A percentile compares a stretch with the other conserved stretches of the same genome.
These are phyloP conservation scores for Allium fistulosum DNA, from an alignment of 106 monocot species.

Conservation along the genomic window DNA sequence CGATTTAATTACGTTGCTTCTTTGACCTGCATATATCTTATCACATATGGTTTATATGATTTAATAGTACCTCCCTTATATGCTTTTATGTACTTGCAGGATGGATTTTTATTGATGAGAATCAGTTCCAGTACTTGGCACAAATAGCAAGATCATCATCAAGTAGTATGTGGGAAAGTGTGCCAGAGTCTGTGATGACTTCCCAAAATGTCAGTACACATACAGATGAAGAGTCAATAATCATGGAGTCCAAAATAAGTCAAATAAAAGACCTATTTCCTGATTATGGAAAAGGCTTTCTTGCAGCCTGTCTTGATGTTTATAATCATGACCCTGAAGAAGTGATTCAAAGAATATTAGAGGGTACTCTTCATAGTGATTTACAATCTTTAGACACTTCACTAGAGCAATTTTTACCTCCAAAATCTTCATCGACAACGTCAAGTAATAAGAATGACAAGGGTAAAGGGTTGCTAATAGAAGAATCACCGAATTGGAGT, in stretches of 20 bases:
- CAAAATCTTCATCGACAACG: constrained; percentile 5
- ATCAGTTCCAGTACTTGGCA: constrained; percentile 32
- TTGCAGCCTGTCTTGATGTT: constrained; percentile 77
- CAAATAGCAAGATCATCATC: constrained; percentile 18
- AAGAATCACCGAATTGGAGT: neutral
- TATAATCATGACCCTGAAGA: constrained; percentile 83
- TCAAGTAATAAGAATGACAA: constrained; percentile 40
- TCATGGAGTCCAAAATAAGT: constrained; percentile 88
- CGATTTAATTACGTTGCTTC: too few relatives aligned
- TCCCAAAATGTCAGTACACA: constrained; percentile 11
- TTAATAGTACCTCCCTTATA: too few relatives aligned
- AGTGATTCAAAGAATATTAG: constrained; percentile 91
- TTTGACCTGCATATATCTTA: too few relatives aligned
- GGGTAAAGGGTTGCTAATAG: constrained; percentile 61
- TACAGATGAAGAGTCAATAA: constrained; percentile 51
- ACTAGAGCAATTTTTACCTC: constrained; percentile 38
- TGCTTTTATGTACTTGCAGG: constrained; percentile 30
- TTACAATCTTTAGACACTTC: constrained; percentile 61
- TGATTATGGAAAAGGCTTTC: constrained; percentile 91
- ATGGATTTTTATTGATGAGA: constrained; percentile 56
- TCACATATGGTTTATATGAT: too few relatives aligned
- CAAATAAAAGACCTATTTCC: constrained; percentile 94
- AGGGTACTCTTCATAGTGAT: constrained; percentile 88
- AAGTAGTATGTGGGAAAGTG: constrained; percentile 1
- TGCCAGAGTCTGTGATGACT: constrained; percentile 2